These are phyloP conservation scores for Trichosporon sp. DNA, from an alignment of 1,284 basidiomycete species.

Conservation along the genomic window DNA sequence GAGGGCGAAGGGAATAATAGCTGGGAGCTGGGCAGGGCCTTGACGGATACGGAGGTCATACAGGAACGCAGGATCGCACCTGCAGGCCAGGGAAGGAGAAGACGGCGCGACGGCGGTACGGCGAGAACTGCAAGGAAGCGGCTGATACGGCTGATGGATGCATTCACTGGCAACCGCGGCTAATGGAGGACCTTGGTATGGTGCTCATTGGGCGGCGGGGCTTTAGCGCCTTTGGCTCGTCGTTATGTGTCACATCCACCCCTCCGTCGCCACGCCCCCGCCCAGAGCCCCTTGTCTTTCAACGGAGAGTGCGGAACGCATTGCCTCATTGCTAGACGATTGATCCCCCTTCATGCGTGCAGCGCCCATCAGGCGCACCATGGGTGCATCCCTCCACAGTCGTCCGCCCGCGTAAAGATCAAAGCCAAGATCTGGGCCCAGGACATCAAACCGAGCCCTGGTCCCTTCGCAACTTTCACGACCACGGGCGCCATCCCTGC, in stretches of 20 bases:
- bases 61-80: not conserved
- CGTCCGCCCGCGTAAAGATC: not conserved
- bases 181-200: not conserved
- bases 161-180: slow-evolving; percentile 17
- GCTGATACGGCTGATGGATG: slow-evolving; percentile 11
- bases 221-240: slow-evolving; percentile 6
- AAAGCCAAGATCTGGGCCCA: not conserved
- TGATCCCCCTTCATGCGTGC: not conserved
- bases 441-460: not conserved
- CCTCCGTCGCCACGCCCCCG: slow-evolving; percentile 1
- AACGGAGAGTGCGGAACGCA: not conserved
- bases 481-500: not conserved
- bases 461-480: not conserved
- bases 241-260: slow-evolving; percentile 7
- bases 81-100: not conserved
- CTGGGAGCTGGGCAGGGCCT: not conserved
- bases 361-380: no score
- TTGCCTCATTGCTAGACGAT: not conserved
- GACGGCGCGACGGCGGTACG: not conserved
- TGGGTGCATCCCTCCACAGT: not conserved
- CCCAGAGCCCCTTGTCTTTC: not conserved
- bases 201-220: slow-evolving; percentile 12
- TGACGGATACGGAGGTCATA: not conserved
- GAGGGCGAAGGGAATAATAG: not conserved
- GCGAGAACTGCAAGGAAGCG: not conserved